Evolutionary conservation across 1,284 basidiomycete genomes (phyloP), one percentile per base, ranked within the genome.

Genomic region (Leccinum angustisporum): DNA sequence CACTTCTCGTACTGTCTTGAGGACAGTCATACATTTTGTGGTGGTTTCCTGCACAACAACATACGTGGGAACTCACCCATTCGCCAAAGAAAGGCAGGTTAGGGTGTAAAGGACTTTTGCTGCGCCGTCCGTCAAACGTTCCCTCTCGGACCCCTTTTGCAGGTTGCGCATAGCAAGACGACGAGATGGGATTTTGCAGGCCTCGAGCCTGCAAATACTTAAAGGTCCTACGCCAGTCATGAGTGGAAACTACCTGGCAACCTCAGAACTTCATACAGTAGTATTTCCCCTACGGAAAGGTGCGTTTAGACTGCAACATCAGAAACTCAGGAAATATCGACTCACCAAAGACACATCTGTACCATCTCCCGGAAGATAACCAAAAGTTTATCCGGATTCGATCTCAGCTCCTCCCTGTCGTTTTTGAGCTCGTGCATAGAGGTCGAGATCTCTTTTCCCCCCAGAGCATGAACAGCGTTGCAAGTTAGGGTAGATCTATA

Each of bases 311-410:
- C 33, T 9, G n/a, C 55, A 27, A 21, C 6, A 8, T 55, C 34
- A 57, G 21, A 54, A 21, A 38, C 6, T 2, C 9, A 51, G 31
- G 50, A 63, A 57, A 58, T 1, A 58, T 57, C 31, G 61, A 63
- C 81, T 57, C 62, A 86, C 93, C 94, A 95, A 21, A 96, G 81
- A 76, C 91, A 92, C 85, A 93, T 93, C 70, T 94, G 90, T 11
- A 94, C 81, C 88, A 96, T 93, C 74, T 94, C 89, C 65, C 83
- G 83, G 76, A 94, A 95, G 18, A 94, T 73, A 1, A 90, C 78
- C 48, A 81, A 78, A 7, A 91, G 74, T 61, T 86, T 86, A 10
- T 79, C 78, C 0, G 82, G 75, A 63, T 88, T 80, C 2, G 77
- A 73, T 52, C 72, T 70, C 14, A 88, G 64, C 3, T 70, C 71